Base-by-base conservation (phyloP, 148 eudicot genomes). In the Rhododendron mucronatum region DNA sequence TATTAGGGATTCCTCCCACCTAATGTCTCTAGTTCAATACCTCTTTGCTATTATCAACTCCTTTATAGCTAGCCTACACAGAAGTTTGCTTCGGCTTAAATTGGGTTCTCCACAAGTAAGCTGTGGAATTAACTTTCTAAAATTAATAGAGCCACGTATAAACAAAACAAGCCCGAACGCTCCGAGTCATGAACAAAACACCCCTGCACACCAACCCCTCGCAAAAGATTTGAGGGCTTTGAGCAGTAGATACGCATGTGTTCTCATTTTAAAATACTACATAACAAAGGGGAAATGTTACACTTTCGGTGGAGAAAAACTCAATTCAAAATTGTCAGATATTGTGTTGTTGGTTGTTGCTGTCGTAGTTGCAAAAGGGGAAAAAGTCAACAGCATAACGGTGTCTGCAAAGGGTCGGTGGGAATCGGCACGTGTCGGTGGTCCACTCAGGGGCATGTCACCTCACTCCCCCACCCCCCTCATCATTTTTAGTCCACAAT, bases 391-490 rank as follows among this genome's bases (percentile, higher is more conserved):
- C 57, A 51, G 3, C 71, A 41, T 59, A 57, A 87, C 48, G 78
- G 82, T 61, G 83, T 51, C 21, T 23, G 7, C 13, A 84, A 85
- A 55, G 30, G 73, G 87, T 79, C 87, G 91, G 87, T 87, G 87
- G 2, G 28, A 86, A 84, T 86, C 79, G 90, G 87, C 88, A 86
- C 85, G 84, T 84, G 88, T 89, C 90, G 85, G 87, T 63, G 83
- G 78, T 87, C 87, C 87, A 75, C 87, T 21, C 20, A 11, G 5
- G 7, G 18, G 10, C 8, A 11, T 15, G 77, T 47, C 86, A 45
- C 51, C 26, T 59, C 21, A 3, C 5, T 21, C 1, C 18, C 28
- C 28, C 35, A 11, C 23, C 79, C 45, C 23, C 20, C 11, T 10
- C 81, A 33, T 63, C 84, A 14, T 61, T 28, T 26, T 20, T 50